phyloP scores from a whole-genome alignment of 768 basidiomycete genomes.

The Cystofilobasidium bisporidii region DNA sequence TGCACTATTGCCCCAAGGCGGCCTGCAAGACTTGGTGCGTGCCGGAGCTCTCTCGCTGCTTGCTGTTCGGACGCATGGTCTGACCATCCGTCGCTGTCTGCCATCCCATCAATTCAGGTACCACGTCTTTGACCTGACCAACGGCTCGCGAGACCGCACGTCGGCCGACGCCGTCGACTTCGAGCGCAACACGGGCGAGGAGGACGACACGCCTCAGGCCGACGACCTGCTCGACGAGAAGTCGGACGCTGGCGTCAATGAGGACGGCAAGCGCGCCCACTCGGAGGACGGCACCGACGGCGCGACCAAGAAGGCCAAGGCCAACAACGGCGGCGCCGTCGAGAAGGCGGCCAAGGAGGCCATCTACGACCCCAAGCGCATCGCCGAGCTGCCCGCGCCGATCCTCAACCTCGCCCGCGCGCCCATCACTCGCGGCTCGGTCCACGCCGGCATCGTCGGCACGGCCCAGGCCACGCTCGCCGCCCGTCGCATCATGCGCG shows the following conservation, averaged over 20 bases:
- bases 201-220: background rate
- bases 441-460: slow-evolving; percentile 8
- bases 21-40: slow-evolving; percentile 19
- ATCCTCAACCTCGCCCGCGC: slow-evolving; percentile 9
- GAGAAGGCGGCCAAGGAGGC: background rate
- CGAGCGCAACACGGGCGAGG: slow-evolving; percentile 8
- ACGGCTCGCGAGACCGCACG: slow-evolving; percentile 7
- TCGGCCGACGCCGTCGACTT: slow-evolving; percentile 7
- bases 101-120: background rate
- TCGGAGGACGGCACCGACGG: background rate
- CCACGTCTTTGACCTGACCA: slow-evolving; percentile 7
- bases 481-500: slow-evolving; percentile 9
- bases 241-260: background rate
- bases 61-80: too few species aligned
- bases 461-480: slow-evolving; percentile 5
- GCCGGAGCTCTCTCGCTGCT: background rate
- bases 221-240: slow-evolving; percentile 1
- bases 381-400: background rate
- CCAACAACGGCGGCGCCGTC: background rate
- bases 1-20: slow-evolving; percentile 25
- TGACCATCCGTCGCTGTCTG: background rate
- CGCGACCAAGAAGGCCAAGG: slow-evolving; percentile 2
- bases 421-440: slow-evolving; percentile 9
- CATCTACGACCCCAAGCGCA: background rate
- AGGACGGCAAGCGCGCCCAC: background rate